Evolutionary conservation across 306 rosid genomes (phyloP).

Genomic region (Geum urbanum): DNA sequence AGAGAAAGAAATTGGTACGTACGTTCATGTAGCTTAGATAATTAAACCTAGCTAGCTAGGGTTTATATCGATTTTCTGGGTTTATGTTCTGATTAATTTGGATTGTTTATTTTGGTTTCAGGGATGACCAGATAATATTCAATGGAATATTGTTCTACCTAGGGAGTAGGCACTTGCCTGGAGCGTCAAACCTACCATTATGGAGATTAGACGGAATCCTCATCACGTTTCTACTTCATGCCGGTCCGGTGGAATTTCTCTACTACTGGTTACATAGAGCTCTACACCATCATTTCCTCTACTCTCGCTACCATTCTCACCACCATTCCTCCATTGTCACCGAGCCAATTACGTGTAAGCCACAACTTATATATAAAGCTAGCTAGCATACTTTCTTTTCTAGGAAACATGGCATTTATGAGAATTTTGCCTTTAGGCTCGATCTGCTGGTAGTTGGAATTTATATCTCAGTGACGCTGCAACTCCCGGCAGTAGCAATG

Average conservation of each 20-base stretch:
- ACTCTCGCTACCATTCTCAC: constrained; percentile 50
- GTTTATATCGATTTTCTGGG: neutral
- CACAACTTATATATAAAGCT: neutral
- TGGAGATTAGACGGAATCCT: constrained; percentile 39
- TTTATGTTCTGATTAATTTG: neutral
- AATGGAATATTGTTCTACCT: constrained; percentile 21
- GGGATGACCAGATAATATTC: constrained; percentile 49
- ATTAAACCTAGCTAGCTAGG: neutral
- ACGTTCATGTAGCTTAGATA: neutral
- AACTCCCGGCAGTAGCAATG: neutral
- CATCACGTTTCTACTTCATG: constrained; percentile 27
- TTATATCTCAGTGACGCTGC: neutral
- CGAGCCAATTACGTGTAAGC: constrained; percentile 48
- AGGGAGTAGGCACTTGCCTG: neutral
- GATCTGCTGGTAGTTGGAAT: neutral
- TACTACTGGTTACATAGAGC: constrained; percentile 56
- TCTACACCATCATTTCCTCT: constrained; percentile 48
- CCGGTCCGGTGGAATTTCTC: constrained; percentile 40
- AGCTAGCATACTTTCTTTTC: neutral
- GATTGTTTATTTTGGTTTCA: constrained; percentile 18
- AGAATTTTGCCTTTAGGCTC: neutral
- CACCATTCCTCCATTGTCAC: constrained; percentile 54
- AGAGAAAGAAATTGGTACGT: constrained; percentile 35
- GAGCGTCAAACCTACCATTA: constrained; percentile 5
- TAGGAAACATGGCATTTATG: neutral